Evolutionary conservation across 192 early-diverging fungal genomes (phyloP).

Genomic region (Polychytrium aggregatum): DNA sequence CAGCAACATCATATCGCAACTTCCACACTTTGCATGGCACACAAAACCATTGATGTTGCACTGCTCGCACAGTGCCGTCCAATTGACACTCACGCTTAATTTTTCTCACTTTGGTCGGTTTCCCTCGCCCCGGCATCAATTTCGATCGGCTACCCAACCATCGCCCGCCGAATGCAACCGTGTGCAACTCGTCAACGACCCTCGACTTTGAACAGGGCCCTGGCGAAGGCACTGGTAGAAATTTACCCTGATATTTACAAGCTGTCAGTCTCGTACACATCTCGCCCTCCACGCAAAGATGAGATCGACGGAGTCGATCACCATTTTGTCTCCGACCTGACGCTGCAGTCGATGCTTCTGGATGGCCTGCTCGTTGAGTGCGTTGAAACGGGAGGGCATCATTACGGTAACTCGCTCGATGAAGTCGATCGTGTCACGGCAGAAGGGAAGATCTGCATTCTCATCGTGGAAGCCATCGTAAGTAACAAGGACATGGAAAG

Average conservation of each 20-base stretch:
- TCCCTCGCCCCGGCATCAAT: too few relatives aligned
- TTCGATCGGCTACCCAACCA: too few relatives aligned
- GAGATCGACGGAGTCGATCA: slow-evolving; percentile 45
- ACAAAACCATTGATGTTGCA: too few relatives aligned
- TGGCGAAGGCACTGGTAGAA: slow-evolving; percentile 21
- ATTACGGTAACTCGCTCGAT: slow-evolving; percentile 40
- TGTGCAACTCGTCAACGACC: too few relatives aligned
- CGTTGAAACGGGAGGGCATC: slow-evolving; percentile 38
- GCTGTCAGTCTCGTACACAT: slow-evolving; percentile 39
- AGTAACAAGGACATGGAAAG: not conserved
- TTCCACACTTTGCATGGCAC: too few relatives aligned
- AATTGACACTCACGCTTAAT: too few relatives aligned
- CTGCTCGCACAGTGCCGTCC: too few relatives aligned
- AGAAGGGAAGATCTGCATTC: slow-evolving; percentile 42
- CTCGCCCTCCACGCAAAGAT: slow-evolving; percentile 38
- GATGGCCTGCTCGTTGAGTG: slow-evolving; percentile 38
- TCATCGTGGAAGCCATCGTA: slow-evolving; percentile 43
- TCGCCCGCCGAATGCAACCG: too few relatives aligned
- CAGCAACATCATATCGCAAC: too few relatives aligned
- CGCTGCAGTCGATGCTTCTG: slow-evolving; percentile 30
- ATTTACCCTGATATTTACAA: slow-evolving; percentile 37
- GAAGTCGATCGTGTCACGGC: slow-evolving; percentile 33
- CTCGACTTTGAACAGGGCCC: too few relatives aligned
- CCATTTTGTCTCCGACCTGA: slow-evolving; percentile 29
- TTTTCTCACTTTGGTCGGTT: too few relatives aligned